Evolutionary conservation across 192 early-diverging fungal genomes (phyloP).

Genomic region (Coemansia aciculifera): DNA sequence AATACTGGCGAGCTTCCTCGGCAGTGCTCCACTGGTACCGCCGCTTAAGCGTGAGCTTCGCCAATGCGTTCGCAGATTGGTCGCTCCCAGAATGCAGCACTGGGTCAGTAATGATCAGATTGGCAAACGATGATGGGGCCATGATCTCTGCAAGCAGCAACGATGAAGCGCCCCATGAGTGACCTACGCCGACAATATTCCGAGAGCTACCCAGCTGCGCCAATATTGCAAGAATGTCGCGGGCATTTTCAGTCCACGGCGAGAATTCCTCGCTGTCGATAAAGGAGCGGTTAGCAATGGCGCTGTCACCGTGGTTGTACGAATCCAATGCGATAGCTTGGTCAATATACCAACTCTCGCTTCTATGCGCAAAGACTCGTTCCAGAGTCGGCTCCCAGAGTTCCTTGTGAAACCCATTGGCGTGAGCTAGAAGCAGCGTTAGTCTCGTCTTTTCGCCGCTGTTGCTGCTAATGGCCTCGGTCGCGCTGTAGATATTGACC

Average conservation of each 20-base stretch:
- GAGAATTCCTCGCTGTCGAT: conserved; percentile 20
- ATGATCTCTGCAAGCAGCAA: conserved; percentile 40
- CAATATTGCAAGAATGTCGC: conserved; percentile 39
- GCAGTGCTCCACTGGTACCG: conserved; percentile 21
- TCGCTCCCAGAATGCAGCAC: conserved; percentile 13
- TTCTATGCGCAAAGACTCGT: conserved; percentile 23
- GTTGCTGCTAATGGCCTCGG: not conserved
- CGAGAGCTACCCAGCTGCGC: conserved; percentile 20
- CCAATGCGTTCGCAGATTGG: not conserved
- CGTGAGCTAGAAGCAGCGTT: conserved; percentile 46
- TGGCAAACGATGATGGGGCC: conserved; percentile 27
- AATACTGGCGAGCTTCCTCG: conserved; percentile 23
- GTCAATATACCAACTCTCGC: conserved; percentile 24
- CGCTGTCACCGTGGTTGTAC: conserved; percentile 57
- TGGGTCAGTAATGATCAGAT: conserved; percentile 36
- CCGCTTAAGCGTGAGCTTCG: conserved; percentile 20
- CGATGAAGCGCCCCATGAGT: conserved; percentile 52
- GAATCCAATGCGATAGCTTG: conserved; percentile 40
- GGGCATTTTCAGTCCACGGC: conserved; percentile 35
- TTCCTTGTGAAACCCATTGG: conserved; percentile 57
- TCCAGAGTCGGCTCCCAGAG: conserved; percentile 50
- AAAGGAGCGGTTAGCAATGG: conserved; percentile 26
- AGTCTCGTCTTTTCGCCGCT: not conserved
- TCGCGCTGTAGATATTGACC: conserved; percentile 38
- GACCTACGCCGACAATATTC: conserved; percentile 43